A percentile compares a stretch with the other conserved stretches of the same genome.
Evolutionary conservation across 164 flowering plant genomes (phyloP).

Genomic region (Tetracentron sinense): DNA sequence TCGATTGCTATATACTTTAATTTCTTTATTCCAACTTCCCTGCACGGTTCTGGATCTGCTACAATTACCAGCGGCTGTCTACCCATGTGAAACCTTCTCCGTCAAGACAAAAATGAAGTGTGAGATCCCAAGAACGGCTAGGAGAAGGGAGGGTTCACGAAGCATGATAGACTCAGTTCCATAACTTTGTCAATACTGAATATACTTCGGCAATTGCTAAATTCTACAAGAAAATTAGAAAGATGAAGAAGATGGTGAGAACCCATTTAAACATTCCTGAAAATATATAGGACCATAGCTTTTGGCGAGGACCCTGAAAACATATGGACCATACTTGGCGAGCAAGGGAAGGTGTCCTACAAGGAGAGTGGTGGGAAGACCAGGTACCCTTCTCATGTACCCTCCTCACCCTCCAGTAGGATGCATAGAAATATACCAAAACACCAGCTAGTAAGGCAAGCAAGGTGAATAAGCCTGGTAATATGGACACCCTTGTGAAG

Average conservation of each 20-base stretch:
- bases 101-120: neutral
- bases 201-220: too few relatives aligned
- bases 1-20: conserved; percentile 81
- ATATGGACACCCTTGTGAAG: conserved; percentile 7
- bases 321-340: conserved; percentile 85
- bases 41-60: conserved; percentile 84
- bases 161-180: too few relatives aligned
- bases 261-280: conserved; percentile 54
- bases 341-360: conserved; percentile 87
- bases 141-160: too few relatives aligned
- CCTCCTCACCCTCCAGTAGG: conserved; percentile 79
- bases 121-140: too few relatives aligned
- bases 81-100: conserved; percentile 86
- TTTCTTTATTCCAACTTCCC: conserved; percentile 86
- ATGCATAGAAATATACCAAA: conserved; percentile 57
- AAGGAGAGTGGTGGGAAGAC: conserved; percentile 70
- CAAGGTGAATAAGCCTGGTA: conserved; percentile 29
- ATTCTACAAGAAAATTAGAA: neutral
- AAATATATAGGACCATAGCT: conserved; percentile 88
- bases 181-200: neutral
- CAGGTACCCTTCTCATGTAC: conserved; percentile 90
- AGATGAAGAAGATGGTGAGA: neutral
- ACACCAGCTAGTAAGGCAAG: conserved; percentile 32
- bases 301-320: conserved; percentile 67
- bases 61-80: conserved; percentile 88